These are phyloP conservation scores for Metarhizium album DNA, from an alignment of 2,329 filamentous ascomycete genomes.

Conservation along the genomic window DNA sequence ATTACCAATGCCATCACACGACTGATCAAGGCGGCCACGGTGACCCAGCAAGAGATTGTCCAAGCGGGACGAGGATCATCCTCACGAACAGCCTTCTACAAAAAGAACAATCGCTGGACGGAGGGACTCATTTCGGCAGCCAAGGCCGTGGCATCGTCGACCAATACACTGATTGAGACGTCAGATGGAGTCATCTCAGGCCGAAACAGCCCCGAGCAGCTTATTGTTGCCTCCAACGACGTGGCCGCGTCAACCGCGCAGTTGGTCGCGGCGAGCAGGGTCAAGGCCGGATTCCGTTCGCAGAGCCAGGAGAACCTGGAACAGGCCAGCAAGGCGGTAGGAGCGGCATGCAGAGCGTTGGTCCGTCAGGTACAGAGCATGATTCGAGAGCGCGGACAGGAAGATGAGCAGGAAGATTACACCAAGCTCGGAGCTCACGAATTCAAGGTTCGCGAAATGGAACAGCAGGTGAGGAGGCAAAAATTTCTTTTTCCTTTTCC, in stretches of 20 bases:
- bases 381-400: conserved; percentile 75
- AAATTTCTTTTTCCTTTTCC: conserved; percentile 19
- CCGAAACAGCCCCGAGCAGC: conserved; percentile 88
- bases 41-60: conserved; percentile 92
- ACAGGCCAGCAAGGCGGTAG: conserved; percentile 84
- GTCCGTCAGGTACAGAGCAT: conserved; percentile 91
- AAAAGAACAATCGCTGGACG: conserved; percentile 99
- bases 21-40: conserved; percentile 88
- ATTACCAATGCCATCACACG: conserved; percentile 90
- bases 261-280: conserved; percentile 85
- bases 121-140: conserved; percentile 95
- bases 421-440: conserved; percentile 80
- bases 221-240: conserved; percentile 96
- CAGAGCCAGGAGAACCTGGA: conserved; percentile 91
- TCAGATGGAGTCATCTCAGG: conserved; percentile 89
- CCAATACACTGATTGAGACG: conserved; percentile 94
- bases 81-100: conserved; percentile 91
- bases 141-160: conserved; percentile 88
- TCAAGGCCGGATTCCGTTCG: conserved; percentile 97
- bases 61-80: conserved; percentile 80
- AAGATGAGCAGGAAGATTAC: conserved; percentile 82
- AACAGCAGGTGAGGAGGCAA: conserved; percentile 70
- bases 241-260: conserved; percentile 94
- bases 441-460: conserved; percentile 98
- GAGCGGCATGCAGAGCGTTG: conserved; percentile 72